phyloP scores from a whole-genome alignment of 2,329 filamentous ascomycete genomes.

The Didymella glomerata region DNA sequence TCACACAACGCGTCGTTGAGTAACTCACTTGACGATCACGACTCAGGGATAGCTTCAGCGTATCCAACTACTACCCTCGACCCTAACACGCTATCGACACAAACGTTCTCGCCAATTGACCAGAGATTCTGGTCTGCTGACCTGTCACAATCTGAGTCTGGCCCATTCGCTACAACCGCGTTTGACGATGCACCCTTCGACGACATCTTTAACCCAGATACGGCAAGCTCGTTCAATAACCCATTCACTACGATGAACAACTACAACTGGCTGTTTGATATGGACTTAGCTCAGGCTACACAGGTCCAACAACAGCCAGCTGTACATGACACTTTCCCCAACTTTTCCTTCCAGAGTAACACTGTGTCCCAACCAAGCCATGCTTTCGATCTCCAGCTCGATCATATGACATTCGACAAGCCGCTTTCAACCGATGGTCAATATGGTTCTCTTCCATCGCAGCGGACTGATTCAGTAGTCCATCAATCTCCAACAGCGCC shows the following conservation, averaged over 20 bases:
- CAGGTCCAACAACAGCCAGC: constrained; percentile 25
- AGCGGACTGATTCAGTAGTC: constrained; percentile 35
- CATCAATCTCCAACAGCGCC: constrained; percentile 25
- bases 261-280: constrained; percentile 69
- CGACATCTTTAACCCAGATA: constrained; percentile 67
- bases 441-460: constrained; percentile 35
- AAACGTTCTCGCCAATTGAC: constrained; percentile 37
- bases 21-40: constrained; percentile 42
- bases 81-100: constrained; percentile 31
- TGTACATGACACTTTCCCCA: constrained; percentile 31
- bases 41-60: constrained; percentile 35
- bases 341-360: constrained; percentile 30
- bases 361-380: constrained; percentile 32
- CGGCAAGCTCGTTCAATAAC: constrained; percentile 70
- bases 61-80: constrained; percentile 32
- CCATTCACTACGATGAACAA: constrained; percentile 70
- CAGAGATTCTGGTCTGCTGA: constrained; percentile 47
- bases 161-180: constrained; percentile 30
- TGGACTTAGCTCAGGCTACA: constrained; percentile 46
- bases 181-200: constrained; percentile 56
- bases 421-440: constrained; percentile 32
- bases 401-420: constrained; percentile 35
- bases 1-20: constrained; percentile 41
- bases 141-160: constrained; percentile 40
- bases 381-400: constrained; percentile 37